Evolutionary conservation across 2,329 filamentous ascomycete genomes (phyloP), one percentile per base, ranked within the genome.

Genomic region (Fusarium citri): DNA sequence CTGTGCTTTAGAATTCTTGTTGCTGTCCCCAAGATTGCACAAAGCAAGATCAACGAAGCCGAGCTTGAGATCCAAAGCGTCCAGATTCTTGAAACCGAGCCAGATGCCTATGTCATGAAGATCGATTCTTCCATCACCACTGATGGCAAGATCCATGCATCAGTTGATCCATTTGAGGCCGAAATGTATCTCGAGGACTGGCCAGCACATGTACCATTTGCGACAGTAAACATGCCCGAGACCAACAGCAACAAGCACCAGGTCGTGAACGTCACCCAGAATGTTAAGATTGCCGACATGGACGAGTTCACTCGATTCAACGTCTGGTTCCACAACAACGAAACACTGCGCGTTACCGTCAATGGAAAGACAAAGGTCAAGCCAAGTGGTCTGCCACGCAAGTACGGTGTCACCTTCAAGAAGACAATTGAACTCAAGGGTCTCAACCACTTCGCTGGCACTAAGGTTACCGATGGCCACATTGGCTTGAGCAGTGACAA

Each of bases 61-160:
- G 76, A 82, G 58, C 83, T 90, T 49, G 79, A 80, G 15, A 82
- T 90, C 66, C 80, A 87, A 72, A 79, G 82, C 62, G 83, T 89
- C 74, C 74, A 79, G 16, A 81, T 89, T 68, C 81, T 82, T 60
- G 76, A 86, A 61, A 83, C 86, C 11, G 71, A 82, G 65, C 70
- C 79, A 56, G 73, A 82, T 48, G 80, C 78, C 45, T 85, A 87
- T 75, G 79, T 78, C 60, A 84, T 89, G 80, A 74, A 82, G 69
- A 85, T 89, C 79, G 85, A 88, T 80, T 86, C 84, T 64, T 85
- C 84, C 58, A 85, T 89, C 75, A 80, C 72, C 59, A 84, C 85
- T 40, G 82, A 86, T 73, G 84, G 83, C 70, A 81, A 79, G 41
- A 82, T 87, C 55, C 82, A 86, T 72, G 87, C 87, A 72, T 80